Evolutionary conservation across 225 moss, liverwort and hornwort species (phyloP).

Genomic region (Sphagnum contortum): DNA sequence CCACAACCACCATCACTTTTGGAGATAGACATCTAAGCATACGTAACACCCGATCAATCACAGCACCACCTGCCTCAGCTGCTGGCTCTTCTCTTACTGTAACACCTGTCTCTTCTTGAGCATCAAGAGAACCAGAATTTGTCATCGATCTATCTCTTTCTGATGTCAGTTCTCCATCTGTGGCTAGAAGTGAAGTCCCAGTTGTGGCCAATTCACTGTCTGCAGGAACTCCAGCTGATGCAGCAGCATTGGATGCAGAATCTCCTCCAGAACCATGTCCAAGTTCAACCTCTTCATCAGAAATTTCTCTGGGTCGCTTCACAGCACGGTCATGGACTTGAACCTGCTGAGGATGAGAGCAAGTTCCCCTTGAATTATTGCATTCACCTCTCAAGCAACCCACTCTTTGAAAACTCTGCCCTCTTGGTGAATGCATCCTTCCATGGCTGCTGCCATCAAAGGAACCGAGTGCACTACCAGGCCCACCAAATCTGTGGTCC

Average conservation of each 20-base stretch:
- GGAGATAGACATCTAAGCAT: constrained; percentile 52
- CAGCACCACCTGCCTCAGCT: constrained; percentile 9
- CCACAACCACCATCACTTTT: constrained; percentile 77
- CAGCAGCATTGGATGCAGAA: neutral
- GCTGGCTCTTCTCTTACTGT: constrained; percentile 2
- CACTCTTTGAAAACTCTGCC: neutral
- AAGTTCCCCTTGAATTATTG: neutral
- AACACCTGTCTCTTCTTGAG: constrained; percentile 16
- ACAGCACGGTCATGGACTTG: constrained; percentile 7
- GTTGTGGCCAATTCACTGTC: neutral
- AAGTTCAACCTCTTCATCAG: constrained; percentile 1
- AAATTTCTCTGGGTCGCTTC: constrained; percentile 22
- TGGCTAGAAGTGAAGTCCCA: constrained; percentile 1
- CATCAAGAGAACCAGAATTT: constrained; percentile 21
- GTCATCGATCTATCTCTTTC: constrained; percentile 9
- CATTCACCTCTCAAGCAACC: neutral
- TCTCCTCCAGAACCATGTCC: neutral
- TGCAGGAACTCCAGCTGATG: neutral
- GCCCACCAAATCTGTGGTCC: constrained; percentile 10
- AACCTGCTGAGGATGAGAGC: no score
- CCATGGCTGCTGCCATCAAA: no score
- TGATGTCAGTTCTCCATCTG: neutral
- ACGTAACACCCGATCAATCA: constrained; percentile 50
- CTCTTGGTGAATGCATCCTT: no score
- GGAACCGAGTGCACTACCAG: neutral